Conservation (phyloP, 1,284 basidiomycete genomes). For the Moesziomyces parantarcticus region DNA sequence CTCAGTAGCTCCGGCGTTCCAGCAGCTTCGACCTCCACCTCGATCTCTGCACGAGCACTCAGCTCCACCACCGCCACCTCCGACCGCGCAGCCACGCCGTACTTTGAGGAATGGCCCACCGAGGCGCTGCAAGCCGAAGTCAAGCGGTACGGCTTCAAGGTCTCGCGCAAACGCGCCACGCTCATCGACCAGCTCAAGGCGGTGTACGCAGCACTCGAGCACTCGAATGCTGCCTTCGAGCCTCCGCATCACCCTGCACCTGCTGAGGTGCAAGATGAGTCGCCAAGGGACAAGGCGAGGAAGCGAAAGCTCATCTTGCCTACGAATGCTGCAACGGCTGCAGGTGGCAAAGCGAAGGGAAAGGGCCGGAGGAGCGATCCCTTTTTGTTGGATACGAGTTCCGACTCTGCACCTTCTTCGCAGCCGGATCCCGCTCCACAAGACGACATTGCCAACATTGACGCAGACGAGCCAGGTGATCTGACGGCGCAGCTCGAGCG, state of each 20-base stretch:
- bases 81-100: background rate
- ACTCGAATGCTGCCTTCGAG: conserved; percentile 5
- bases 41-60: background rate
- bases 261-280: background rate
- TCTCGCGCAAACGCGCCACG: conserved; percentile 24
- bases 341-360: background rate
- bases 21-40: background rate
- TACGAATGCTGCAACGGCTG: background rate
- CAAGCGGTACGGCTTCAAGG: conserved; percentile 44
- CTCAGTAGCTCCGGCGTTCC: background rate
- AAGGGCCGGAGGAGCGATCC: conserved; percentile 40
- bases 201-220: conserved; percentile 22
- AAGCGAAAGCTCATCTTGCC: conserved; percentile 16
- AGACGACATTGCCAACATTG: background rate
- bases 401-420: conserved; percentile 6
- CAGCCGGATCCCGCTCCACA: conserved; percentile 2
- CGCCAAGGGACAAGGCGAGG: background rate
- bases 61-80: too few relatives aligned
- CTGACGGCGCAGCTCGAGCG: conserved; percentile 24
- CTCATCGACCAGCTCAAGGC: conserved; percentile 39
- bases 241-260: background rate
- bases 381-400: conserved; percentile 23
- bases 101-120: conserved; percentile 33
- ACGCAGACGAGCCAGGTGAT: conserved; percentile 13
- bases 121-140: conserved; percentile 31